Evolutionary conservation across 2,329 filamentous ascomycete genomes (phyloP), one percentile per base, ranked within the genome.

Genomic region (Ceratocystis ficicola): DNA sequence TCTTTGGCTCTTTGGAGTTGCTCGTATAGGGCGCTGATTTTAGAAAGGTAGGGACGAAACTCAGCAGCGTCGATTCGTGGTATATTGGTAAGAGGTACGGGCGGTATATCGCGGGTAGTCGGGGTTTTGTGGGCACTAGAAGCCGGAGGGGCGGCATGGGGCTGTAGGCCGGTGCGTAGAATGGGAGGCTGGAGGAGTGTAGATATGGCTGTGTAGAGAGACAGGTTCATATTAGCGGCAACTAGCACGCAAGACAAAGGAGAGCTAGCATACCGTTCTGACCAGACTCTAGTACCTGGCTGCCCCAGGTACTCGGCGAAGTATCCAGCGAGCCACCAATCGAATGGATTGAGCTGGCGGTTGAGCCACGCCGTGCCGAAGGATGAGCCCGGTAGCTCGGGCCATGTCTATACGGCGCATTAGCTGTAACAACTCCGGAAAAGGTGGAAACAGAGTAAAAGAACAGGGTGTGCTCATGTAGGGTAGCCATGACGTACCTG

Each of bases 161-260:
- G 88, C 65, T 91, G 80, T 62, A 96, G 82, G 66, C 93, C 92
- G 1, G 92, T 95, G 69, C 93, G 85, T 66, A 95, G 85, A 70
- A 96, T 95, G 2, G 93, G 90, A 32, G 90, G 87, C 72, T 95
- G 89, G 3, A 97, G 82, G n/a, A 97, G 81, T 1, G 90, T 95
- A 7, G 92, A 96, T 71, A 97, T 97, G 68, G 94, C 88, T 90
- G 69, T 12, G 69, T 12, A 15, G 41, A 48, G n/a, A 60, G 2
- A 44, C 5, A 50, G 32, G 46, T 22, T 25, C 57, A 57, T 25
- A 22, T 55, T 28, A 22, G 48, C 22, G 65, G 65, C 32, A 22
- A 44, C 12, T 25, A 48, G 15, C 25, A 22, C 28, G 44, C 28
- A 60, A 25, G 20, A n/a, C 10, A 48, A 15, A 66, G 15, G 7